These are phyloP conservation scores for Coniochaeta sp. DNA, from an alignment of 2,329 filamentous ascomycete genomes.

Conservation along the genomic window DNA sequence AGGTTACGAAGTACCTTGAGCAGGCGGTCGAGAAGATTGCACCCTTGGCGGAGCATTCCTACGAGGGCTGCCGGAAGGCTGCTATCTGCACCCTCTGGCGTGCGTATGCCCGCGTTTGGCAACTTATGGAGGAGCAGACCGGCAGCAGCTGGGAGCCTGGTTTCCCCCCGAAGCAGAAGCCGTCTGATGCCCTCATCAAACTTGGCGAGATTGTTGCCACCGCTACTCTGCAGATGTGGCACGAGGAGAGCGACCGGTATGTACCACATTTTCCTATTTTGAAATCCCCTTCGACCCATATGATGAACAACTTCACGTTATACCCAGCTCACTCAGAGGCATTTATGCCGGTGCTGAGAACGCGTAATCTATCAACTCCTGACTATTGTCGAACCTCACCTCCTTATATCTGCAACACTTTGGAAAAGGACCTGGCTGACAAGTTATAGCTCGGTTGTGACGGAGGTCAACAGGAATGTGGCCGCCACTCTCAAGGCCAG, in stretches of 20 bases:
- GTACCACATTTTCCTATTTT: conserved; percentile 34
- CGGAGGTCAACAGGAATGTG: conserved; percentile 91
- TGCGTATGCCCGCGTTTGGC: conserved; percentile 85
- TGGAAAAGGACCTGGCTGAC: conserved; percentile 30
- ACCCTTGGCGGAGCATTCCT: conserved; percentile 77
- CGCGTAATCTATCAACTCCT: conserved; percentile 54
- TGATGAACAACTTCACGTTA: conserved; percentile 89
- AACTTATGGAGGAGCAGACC: conserved; percentile 71
- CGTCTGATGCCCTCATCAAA: conserved; percentile 72
- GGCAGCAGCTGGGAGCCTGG: conserved; percentile 85
- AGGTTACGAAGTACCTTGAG: conserved; percentile 74
- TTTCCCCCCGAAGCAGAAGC: conserved; percentile 72
- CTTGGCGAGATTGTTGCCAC: conserved; percentile 81
- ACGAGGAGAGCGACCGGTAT: conserved; percentile 88
- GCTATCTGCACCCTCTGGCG: conserved; percentile 89
- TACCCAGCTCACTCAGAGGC: conserved; percentile 99
- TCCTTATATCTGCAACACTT: neutral
- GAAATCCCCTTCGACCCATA: conserved; percentile 19
- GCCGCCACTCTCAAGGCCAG: conserved; percentile 86
- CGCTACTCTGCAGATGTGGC: conserved; percentile 78
- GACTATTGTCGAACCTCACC: conserved; percentile 14
- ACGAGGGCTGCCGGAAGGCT: conserved; percentile 90
- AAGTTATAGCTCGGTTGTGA: conserved; percentile 66
- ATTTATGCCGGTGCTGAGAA: conserved; percentile 84
- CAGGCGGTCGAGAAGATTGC: conserved; percentile 77